These are phyloP conservation scores for Populus tomentosa DNA, from an alignment of 441 rosid species.

Conservation along the genomic window DNA sequence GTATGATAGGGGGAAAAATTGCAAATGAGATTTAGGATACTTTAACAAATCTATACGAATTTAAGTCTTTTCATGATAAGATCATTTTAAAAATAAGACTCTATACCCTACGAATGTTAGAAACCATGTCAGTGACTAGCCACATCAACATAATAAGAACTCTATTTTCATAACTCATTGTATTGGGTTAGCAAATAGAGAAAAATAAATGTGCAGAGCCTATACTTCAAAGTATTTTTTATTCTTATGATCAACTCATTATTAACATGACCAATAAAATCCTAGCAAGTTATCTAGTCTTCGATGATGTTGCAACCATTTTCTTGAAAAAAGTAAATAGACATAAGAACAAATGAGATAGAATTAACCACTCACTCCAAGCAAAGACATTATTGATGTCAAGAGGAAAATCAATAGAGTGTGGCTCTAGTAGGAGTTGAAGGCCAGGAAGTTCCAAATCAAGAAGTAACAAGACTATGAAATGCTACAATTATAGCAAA, in stretches of 20 bases:
- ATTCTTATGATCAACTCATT: too few relatives aligned
- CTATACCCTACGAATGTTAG: neutral
- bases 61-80: slow-evolving; percentile 6
- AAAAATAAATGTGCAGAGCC: too few relatives aligned
- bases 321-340: too few relatives aligned
- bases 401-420: neutral
- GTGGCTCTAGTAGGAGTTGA: neutral
- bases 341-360: too few relatives aligned
- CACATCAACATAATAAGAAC: neutral
- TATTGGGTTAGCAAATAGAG: neutral
- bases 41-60: neutral
- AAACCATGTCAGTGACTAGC: too few relatives aligned
- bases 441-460: neutral
- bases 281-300: too few relatives aligned
- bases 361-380: too few relatives aligned
- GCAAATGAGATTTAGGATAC: too few relatives aligned
- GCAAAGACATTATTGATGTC: too few relatives aligned
- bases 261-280: too few relatives aligned
- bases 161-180: neutral
- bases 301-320: too few relatives aligned
- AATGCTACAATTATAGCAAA: neutral
- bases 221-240: too few relatives aligned
- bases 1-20: rapidly evolving
- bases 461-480: neutral
- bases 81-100: neutral